Conservation (phyloP, 352 stramenopile genomes). For the Globisporangium radiosum region DNA sequence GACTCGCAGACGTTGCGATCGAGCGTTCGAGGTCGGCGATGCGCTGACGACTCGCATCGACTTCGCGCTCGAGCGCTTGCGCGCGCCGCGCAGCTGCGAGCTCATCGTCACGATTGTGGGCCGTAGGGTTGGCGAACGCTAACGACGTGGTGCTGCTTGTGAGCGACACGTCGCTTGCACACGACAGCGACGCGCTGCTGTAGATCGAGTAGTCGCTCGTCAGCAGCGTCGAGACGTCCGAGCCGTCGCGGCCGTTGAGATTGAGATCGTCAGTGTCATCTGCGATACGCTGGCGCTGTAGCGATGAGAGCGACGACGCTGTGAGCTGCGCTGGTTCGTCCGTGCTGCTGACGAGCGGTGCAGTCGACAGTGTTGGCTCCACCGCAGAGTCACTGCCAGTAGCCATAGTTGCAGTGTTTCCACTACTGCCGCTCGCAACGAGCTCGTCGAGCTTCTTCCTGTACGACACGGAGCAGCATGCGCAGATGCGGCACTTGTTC, state of each 20-base stretch:
- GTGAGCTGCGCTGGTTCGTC: constrained; percentile 1
- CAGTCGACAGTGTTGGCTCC: too few relatives aligned
- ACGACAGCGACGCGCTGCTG: constrained; percentile 22
- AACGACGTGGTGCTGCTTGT: constrained; percentile 12
- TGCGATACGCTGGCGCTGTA: not conserved
- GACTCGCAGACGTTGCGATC: constrained; percentile 50
- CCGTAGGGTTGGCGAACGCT: too few relatives aligned
- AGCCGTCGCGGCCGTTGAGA: constrained; percentile 12
- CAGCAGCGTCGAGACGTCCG: constrained; percentile 30
- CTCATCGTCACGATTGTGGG: constrained; percentile 49
- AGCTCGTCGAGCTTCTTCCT: constrained; percentile 28
- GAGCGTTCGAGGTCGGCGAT: constrained; percentile 49
- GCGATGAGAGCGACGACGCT: constrained; percentile 2
- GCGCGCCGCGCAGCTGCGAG: constrained; percentile 49
- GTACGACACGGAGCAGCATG: constrained; percentile 64
- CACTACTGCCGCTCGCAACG: not conserved
- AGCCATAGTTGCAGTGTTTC: too few relatives aligned
- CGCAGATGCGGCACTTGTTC: constrained; percentile 65
- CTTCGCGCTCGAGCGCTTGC: constrained; percentile 62
- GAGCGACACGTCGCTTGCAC: constrained; percentile 9
- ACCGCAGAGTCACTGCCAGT: too few relatives aligned
- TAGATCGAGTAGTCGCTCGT: constrained; percentile 24
- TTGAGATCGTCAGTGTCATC: not conserved
- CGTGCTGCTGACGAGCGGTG: not conserved
- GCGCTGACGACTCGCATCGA: constrained; percentile 49